Evolutionary conservation across 345 rosid species (phyloP), one percentile per base, ranked within the genome.

Genomic region (Streptanthus diversifolius): DNA sequence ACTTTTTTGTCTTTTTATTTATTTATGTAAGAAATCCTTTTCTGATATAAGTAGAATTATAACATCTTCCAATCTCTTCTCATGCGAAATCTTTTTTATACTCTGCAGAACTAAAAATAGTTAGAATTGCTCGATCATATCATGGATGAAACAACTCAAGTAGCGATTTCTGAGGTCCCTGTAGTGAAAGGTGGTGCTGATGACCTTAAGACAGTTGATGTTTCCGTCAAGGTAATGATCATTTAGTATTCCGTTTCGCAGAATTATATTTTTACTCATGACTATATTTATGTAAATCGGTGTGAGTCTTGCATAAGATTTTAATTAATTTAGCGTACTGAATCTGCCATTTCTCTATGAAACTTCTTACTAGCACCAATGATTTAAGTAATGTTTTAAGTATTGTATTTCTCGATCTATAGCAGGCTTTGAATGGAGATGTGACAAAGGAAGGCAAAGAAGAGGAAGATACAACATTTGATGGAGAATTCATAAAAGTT

Each of bases 401-500:
- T 68, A 35, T 74, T 63, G 32, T 64, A 51, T 74, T 64, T 60
- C 48, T 24, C 6, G 51, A 67, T 71, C 13, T 54, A 29, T 75
- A 59, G 24, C 80, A 87, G 99, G 82, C 65, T 29, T 56, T 56
- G 36, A 87, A 84, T 59, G 95, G 87, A 70, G 91, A 79, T 13
- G 52, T 73, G 76, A 73, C 75, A 10, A 66, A 72, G 41, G 83
- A 59, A 15, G 85, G 75, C 25, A 86, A 86, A 79, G 98, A 90
- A 53, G 98, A 88, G 59, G 93, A 95, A 62, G 99, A 60, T 22
- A 24, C 65, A 39, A 60, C 65, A 37, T 21, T 36, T 22, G 66
- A 84, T 63, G 97, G 91, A 60, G 98, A 85, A 73, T 95, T 95
- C 83, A 90, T 95, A 47, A 95, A 95, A 76, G 93, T 95, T 55